Evolutionary conservation across 2,329 filamentous ascomycete species (phyloP), one percentile per base, ranked within the genome.

Genomic region (Claviceps monticola): DNA sequence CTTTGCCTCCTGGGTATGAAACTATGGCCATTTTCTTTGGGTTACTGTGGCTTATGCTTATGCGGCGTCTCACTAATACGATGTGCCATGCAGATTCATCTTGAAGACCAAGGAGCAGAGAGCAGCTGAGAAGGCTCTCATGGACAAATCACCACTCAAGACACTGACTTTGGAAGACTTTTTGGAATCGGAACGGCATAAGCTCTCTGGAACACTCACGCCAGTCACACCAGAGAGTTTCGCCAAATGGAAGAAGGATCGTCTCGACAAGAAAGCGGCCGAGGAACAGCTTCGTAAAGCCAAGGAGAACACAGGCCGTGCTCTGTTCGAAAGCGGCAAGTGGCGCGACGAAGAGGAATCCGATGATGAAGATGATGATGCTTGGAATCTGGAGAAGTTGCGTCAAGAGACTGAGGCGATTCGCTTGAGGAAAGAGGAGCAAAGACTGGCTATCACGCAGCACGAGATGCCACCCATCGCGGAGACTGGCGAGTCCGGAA

Each of bases 21-120:
- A 54, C 19, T 34, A 3, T 19, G 11, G 7, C 8, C 13, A 34
- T 21, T 46, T 36, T 17, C n/a, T 21, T 45, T 39, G 38, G 5
- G 16, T 19, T 46, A 5, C 45, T 21, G 11, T 26, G 8, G 21
- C 23, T 29, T 19, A 23, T 21, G 6, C 3, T 17, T 8, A 36
- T 38, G 19, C 26, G 13, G 17, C 11, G 4, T 47, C 65, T 68
- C 57, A 67, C 57, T 46, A 46, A 46, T 9, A n/a, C 14, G 17
- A 14, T 17, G 11, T 14, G 9, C 23, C 37, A 37, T 47, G 4
- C 61, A 95, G 89, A 53, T 98, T 97, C 73, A 75, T 98, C 44
- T 78, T 98, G 56, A 98, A 98, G 75, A 98, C 93, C 17, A 96
- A 94, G 70, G 94, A 97, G 67, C 93, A 98, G 67, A 80, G 88